Percentiles rank a stretch among this genome's conserved stretches.
Evolutionary conservation across 306 rosid genomes (phyloP).

Genomic region (Quercus gilva): DNA sequence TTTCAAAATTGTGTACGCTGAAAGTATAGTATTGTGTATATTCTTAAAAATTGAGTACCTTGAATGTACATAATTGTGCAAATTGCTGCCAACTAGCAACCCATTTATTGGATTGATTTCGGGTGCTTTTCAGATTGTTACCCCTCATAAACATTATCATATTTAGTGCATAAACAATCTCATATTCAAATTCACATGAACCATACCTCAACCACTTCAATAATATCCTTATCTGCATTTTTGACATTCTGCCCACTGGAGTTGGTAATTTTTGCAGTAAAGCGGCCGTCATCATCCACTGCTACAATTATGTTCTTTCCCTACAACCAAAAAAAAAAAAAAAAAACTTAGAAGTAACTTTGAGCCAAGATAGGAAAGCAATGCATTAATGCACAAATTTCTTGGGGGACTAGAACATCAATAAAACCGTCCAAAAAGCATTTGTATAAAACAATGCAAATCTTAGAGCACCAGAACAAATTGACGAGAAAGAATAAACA

Average conservation of each 20-base stretch:
- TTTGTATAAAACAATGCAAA: not conserved
- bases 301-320: constrained; percentile 78
- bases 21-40: too few relatives aligned
- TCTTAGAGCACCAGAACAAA: not conserved
- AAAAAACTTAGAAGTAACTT: not conserved
- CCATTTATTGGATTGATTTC: too few relatives aligned
- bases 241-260: constrained; percentile 79
- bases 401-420: not conserved
- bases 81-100: too few relatives aligned
- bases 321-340: constrained; percentile 37
- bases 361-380: not conserved
- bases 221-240: constrained; percentile 80
- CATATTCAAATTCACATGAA: constrained; percentile 1
- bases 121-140: too few relatives aligned
- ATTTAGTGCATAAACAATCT: not conserved
- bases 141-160: too few relatives aligned
- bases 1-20: too few relatives aligned
- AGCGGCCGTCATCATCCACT: constrained; percentile 97
- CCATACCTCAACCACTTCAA: constrained; percentile 80
- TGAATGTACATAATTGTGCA: too few relatives aligned
- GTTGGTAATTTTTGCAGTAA: constrained; percentile 62
- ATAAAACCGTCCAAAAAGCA: not conserved
- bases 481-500: not conserved
- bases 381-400: not conserved
- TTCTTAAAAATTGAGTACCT: too few relatives aligned